A percentile compares a stretch with the other conserved stretches of the same genome.
phyloP scores from a whole-genome alignment of 257 asterid genomes.

The Fraxinus pennsylvanica region DNA sequence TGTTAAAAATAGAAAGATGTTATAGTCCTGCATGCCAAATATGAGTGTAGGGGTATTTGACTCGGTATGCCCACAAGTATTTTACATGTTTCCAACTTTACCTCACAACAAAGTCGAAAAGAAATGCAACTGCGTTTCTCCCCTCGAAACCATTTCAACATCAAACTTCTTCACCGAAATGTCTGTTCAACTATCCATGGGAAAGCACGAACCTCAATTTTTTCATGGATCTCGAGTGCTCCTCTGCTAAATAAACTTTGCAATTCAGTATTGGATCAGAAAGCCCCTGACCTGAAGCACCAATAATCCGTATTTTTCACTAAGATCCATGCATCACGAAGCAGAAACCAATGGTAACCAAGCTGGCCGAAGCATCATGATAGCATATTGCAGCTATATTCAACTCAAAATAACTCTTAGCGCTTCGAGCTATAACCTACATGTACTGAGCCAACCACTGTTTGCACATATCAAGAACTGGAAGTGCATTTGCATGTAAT shows the following conservation, averaged over 20 bases:
- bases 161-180: conserved; percentile 15
- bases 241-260: not conserved
- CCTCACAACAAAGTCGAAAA: conserved; percentile 11
- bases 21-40: not conserved
- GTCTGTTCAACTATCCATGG: not conserved
- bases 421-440: conserved; percentile 40
- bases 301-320: conserved; percentile 15
- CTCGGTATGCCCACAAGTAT: conserved; percentile 9
- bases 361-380: conserved; percentile 16
- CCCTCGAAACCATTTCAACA: not conserved
- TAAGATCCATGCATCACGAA: conserved; percentile 17
- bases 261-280: conserved; percentile 8
- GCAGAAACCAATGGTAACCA: not conserved
- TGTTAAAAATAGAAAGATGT: no score
- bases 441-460: conserved; percentile 96
- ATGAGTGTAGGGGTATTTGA: not conserved
- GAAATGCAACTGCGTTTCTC: conserved; percentile 11
- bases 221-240: not conserved
- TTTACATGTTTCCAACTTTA: conserved; percentile 10
- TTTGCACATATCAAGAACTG: conserved; percentile 98
- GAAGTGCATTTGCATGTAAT: conserved; percentile 93
- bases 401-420: conserved; percentile 28
- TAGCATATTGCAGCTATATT: conserved; percentile 19
- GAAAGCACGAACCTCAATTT: not conserved
- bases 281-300: conserved; percentile 12